Evolutionary conservation across 2,329 filamentous ascomycete species (phyloP), one percentile per base, ranked within the genome.

Genomic region (Ophiognomonia clavigignenti-juglandacearum): DNA sequence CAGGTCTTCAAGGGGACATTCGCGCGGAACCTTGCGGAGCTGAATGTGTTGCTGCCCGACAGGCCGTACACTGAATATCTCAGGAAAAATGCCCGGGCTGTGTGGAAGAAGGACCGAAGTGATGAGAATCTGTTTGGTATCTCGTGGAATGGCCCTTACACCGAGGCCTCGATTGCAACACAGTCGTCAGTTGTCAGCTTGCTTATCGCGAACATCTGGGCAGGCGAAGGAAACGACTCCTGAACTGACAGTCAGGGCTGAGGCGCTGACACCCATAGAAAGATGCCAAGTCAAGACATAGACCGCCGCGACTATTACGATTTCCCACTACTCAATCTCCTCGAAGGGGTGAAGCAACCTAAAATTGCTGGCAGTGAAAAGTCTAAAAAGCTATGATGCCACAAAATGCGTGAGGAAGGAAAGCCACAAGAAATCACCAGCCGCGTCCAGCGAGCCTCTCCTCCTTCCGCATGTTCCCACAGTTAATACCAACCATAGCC

Each of bases 401-500:
- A 13, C 11, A 13, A n/a, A 32, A 32, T 32, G 29, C 10, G 7
- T 14, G 11, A 32, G 10, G 6, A 14, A 32, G 8, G 6, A 6
- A 32, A 6, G 23, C 5, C 23, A 34, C 5, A 34, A 14, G 13
- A 10, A 20, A 26, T 14, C 80, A 96, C 88, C 89, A 96, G 9
- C 92, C 92, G 50, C 92, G 75, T 51, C 82, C 83, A 24, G 91
- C 86, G 68, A 96, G 72, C 78, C 88, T 95, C 68, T 96, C 85
- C 50, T 77, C 77, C 45, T 88, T 80, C 53, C 76, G 75, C 85
- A 97, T 85, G 57, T 76, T 80, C 53, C 80, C 80, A 55, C 88
- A 87, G 70, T 92, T 96, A 62, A 97, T 89, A 22, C 93, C 93
- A 10, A 96, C 91, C 89, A 97, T 98, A 31, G 93, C 90, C 78